Conservation (phyloP, 176 grass and related monocot genomes). For the Bolboschoenus planiculmis region DNA sequence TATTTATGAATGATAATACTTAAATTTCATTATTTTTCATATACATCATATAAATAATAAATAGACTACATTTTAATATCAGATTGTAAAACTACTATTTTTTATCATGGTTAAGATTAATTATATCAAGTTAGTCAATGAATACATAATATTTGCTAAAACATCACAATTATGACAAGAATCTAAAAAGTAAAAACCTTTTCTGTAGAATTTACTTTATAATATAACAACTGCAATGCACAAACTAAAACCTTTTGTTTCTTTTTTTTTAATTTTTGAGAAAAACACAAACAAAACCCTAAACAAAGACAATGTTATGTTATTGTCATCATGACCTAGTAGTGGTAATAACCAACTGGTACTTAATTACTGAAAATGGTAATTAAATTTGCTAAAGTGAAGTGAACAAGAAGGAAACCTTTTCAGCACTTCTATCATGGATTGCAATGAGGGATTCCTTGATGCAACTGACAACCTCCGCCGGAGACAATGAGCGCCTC, state of each 20-base stretch:
- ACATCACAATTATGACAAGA: neutral
- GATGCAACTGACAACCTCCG: constrained; percentile 51
- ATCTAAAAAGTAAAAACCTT: neutral
- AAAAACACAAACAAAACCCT: too few relatives aligned
- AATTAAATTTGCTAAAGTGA: neutral
- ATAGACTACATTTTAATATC: neutral
- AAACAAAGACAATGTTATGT: too few relatives aligned
- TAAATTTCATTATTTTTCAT: neutral
- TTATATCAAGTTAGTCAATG: too few relatives aligned
- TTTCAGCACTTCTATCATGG: constrained; percentile 65
- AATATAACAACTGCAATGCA: neutral
- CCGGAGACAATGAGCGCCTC: constrained; percentile 29
- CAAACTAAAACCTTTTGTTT: neutral
- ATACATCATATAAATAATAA: neutral
- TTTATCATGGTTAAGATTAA: neutral
- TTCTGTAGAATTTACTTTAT: too few relatives aligned
- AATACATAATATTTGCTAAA: neutral
- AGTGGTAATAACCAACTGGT: too few relatives aligned
- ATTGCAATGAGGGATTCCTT: constrained; percentile 79
- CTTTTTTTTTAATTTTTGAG: too few relatives aligned
- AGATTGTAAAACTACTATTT: neutral
- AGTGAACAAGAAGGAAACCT: constrained; percentile 28
- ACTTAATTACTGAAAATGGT: neutral
- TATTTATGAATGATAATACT: too few relatives aligned
- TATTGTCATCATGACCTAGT: too few relatives aligned